Base-by-base conservation (phyloP, 1,284 basidiomycete species). In the Papiliotrema terrestris region DNA sequence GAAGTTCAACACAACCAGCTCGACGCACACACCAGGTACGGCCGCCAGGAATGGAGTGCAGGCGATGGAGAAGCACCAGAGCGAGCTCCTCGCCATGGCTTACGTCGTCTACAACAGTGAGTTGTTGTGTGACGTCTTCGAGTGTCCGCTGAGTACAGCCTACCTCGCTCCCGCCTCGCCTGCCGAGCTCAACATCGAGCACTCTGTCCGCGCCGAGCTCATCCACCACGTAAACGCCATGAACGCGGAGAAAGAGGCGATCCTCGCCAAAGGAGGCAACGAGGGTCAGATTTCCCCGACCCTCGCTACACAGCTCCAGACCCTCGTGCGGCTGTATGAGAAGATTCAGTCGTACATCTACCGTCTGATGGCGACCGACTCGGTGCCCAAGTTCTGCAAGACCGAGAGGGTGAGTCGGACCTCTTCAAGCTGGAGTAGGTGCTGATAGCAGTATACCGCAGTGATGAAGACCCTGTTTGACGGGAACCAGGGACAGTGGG, bases 151-250 rank as follows among this genome's bases (percentile, higher is more conserved):
- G 32, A 9, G 42, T 8, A 91, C 89, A 82, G 93, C 86, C 50
- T 98, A 97, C 70, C 86, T 98, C 29, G 95, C 94, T 0, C 94
- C 93, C 0, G 90, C 91, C 23, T 94, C 91, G 71, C 89, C 88
- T 56, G 92, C 87, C 77, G 95, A 98, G 78, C 84, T 98, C 57
- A 98, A 98, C 79, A 98, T 98, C 64, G 96, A 98, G 73, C 95
- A 98, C 76, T 90, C 89, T 48, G 81, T 98, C 38, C 87, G 95
- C 58, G 91, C 91, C 66, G 95, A 98, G 78, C 82, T 98, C 51
- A 89, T 92, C 55, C 87, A 85, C 60, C 98, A 98, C 75, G 83
- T 98, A 67, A 89, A 87, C 77, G 89, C 91, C 51, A 87, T 91
- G 47, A 87, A 91, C 65, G 84, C 84, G 51, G 75, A 77, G 53